phyloP scores from a whole-genome alignment of 345 rosid species.

The Citrus mangshanensis region DNA sequence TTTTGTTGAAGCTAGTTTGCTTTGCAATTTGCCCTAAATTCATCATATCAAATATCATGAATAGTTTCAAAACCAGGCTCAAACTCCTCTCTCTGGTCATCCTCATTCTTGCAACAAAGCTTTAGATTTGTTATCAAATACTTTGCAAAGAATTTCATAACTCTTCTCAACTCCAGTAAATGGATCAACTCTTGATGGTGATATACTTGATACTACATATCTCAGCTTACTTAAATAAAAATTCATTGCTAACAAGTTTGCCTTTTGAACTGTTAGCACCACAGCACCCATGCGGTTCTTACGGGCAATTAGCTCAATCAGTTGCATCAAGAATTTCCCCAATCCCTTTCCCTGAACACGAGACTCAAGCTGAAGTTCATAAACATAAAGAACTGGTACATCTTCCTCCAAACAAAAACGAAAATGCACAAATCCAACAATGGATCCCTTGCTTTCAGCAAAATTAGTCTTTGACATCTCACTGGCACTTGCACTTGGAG shows the following conservation, averaged over 20 bases:
- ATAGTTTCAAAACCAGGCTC: neutral
- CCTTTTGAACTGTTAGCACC: slow-evolving; percentile 79
- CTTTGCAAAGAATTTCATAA: slow-evolving; percentile 93
- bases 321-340: slow-evolving; percentile 82
- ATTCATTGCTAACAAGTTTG: slow-evolving; percentile 65
- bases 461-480: slow-evolving; percentile 16
- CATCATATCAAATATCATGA: neutral
- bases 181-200: slow-evolving; percentile 74
- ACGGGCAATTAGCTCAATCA: slow-evolving; percentile 74
- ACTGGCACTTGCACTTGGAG: slow-evolving; percentile 18
- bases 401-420: slow-evolving; percentile 86
- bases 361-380: slow-evolving; percentile 80
- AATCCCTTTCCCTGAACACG: slow-evolving; percentile 70
- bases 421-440: slow-evolving; percentile 76
- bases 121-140: slow-evolving; percentile 67
- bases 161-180: slow-evolving; percentile 40
- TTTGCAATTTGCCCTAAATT: neutral
- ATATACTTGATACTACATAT: slow-evolving; percentile 68
- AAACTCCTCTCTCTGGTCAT: neutral
- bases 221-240: slow-evolving; percentile 80
- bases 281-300: slow-evolving; percentile 78
- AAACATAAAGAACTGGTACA: slow-evolving; percentile 76
- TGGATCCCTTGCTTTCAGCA: slow-evolving; percentile 21
- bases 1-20: neutral
- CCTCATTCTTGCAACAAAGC: slow-evolving; percentile 43